A percentile compares a stretch with the other conserved stretches of the same genome.
phyloP scores from a whole-genome alignment of 441 rosid genomes.

The Gossypium lobatum region DNA sequence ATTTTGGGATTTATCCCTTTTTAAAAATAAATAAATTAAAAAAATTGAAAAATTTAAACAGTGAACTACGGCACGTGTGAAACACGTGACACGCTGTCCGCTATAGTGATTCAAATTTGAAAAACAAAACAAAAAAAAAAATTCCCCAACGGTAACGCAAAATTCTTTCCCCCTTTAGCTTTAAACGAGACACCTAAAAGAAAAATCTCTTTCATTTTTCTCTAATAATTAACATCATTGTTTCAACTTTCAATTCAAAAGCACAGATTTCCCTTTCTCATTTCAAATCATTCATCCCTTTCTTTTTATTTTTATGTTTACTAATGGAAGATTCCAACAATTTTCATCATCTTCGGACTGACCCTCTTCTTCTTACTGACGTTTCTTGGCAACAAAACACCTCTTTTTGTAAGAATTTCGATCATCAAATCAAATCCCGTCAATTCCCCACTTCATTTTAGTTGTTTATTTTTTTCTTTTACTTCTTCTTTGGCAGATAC shows the following conservation, averaged over 20 bases:
- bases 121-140: not conserved
- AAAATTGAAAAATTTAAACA: not conserved
- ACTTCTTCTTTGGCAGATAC: constrained; percentile 19
- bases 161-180: constrained; percentile 9
- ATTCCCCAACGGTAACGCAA: not conserved
- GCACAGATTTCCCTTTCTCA: not conserved
- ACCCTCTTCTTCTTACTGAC: constrained; percentile 48
- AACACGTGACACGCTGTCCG: not conserved
- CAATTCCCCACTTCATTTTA: not conserved
- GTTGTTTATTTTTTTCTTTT: not conserved
- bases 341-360: constrained; percentile 30
- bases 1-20: too few species aligned
- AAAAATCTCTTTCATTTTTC: constrained; percentile 20
- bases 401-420: constrained; percentile 28
- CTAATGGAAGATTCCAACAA: constrained; percentile 34
- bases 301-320: not conserved
- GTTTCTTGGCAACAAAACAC: constrained; percentile 30
- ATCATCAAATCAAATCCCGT: not conserved
- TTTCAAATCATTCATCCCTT: not conserved
- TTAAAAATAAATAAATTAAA: too few species aligned
- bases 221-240: not conserved
- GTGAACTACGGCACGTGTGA: not conserved
- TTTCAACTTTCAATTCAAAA: constrained; percentile 8
- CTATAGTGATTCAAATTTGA: not conserved
- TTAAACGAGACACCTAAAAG: not conserved